phyloP scores from a whole-genome alignment of 345 rosid species.

The Lenwebbia sp. region DNA sequence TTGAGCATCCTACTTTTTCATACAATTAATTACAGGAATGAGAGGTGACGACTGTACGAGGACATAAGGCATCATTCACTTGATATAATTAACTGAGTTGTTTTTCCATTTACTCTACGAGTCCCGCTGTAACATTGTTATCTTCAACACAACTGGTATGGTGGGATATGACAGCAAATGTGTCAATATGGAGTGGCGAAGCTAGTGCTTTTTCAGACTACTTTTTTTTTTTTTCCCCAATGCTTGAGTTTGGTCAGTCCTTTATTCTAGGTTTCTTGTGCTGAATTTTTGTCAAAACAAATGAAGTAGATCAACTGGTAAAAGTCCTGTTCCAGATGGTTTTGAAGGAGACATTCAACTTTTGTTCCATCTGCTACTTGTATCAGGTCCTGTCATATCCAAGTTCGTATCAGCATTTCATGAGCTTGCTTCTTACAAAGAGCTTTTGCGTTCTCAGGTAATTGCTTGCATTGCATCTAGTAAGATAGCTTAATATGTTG shows the following conservation, averaged over 20 bases:
- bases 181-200: background rate
- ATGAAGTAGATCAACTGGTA: background rate
- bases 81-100: background rate
- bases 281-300: background rate
- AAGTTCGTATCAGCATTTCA: slow-evolving; percentile 62
- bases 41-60: background rate
- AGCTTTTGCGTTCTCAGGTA: slow-evolving; percentile 82
- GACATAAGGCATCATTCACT: background rate
- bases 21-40: background rate
- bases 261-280: background rate
- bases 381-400: slow-evolving; percentile 65
- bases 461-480: slow-evolving; percentile 12
- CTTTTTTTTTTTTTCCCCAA: background rate
- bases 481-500: background rate
- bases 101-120: background rate
- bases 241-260: background rate
- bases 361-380: slow-evolving; percentile 8
- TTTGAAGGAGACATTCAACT: background rate
- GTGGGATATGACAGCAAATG: background rate
- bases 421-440: slow-evolving; percentile 70
- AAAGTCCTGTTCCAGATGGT: background rate
- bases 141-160: background rate
- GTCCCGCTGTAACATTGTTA: background rate
- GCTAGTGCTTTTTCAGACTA: background rate
- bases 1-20: background rate